Evolutionary conservation across 1,139 yeast species (phyloP), one percentile per base, ranked within the genome.

Genomic region (Pichia sp.): DNA sequence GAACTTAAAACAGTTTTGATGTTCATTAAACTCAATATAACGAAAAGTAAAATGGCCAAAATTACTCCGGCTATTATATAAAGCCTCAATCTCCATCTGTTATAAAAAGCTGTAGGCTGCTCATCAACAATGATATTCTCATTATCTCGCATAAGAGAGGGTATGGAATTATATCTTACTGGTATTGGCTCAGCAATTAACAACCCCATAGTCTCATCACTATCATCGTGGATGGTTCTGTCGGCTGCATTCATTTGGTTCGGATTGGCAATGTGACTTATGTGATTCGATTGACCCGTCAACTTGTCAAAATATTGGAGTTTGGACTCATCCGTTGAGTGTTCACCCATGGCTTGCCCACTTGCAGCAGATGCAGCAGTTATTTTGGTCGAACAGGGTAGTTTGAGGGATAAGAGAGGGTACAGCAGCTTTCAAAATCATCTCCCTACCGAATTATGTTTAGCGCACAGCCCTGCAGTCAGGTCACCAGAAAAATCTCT

Each of bases 141-240:
- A 30, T 36, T 44, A n/a, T 43, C 36, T 13, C 30, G 48, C 23
- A 52, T 43, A 9, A 28, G 41, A 5, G 34, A 18, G 1, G 49
- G 52, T 9, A 46, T 25, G 3, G 44, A 34, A 22, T 42, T 26
- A 30, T 48, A 46, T 5, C 44, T 41, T 5, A 45, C 13, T 36
- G 52, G 49, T n/a, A n/a, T 23, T 8, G 52, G 50, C 2, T 52
- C 47, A 4, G 45, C 46, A 13, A 25, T 28, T 12, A 52, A 43
- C 25, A 52, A 49, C 30, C 41, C 36, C 19, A 44, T 34, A 6
- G 47, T 44, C 18, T 44, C 51, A 5, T 44, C 36, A 37, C 28
- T 16, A 12, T 30, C 12, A 28, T 21, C 18, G 8, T 25, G 18
- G 8, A 8, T 13, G 41, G 7, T 19, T 4, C 16, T 22, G 16